phyloP scores from a whole-genome alignment of 352 stramenopile species.

The Discostella stelligera region DNA sequence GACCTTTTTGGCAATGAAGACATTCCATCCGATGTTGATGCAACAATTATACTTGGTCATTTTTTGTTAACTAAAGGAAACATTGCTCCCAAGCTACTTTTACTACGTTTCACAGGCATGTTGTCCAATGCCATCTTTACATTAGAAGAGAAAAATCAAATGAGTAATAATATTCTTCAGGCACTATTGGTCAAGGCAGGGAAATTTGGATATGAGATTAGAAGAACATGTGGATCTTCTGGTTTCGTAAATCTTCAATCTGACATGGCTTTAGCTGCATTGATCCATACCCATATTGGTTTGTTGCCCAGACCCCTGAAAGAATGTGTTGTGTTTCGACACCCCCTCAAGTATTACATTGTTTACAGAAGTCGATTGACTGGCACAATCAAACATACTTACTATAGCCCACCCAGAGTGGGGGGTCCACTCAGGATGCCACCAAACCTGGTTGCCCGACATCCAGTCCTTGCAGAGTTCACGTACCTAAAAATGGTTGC shows the following conservation, averaged over 20 bases:
- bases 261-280: not conserved
- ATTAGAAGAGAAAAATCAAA: not conserved
- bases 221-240: slow-evolving; percentile 2
- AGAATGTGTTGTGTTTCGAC: not conserved
- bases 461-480: slow-evolving; percentile 3
- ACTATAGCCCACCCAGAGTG: slow-evolving; percentile 3
- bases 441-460: not conserved
- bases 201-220: slow-evolving; percentile 4
- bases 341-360: not conserved
- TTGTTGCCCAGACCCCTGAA: not conserved
- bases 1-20: slow-evolving; percentile 6
- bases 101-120: not conserved
- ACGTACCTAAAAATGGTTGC: slow-evolving; percentile 8
- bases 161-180: not conserved
- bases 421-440: slow-evolving; percentile 5
- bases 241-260: not conserved
- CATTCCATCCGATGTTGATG: not conserved
- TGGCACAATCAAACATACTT: not conserved
- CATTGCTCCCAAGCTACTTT: not conserved
- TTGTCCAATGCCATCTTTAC: not conserved
- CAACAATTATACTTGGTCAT: slow-evolving; percentile 1
- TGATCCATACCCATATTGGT: not conserved
- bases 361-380: not conserved
- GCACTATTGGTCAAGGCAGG: not conserved
- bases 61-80: not conserved